These are phyloP conservation scores for Backusella australiensis DNA, from an alignment of 192 early-diverging fungal genomes.

Conservation along the genomic window DNA sequence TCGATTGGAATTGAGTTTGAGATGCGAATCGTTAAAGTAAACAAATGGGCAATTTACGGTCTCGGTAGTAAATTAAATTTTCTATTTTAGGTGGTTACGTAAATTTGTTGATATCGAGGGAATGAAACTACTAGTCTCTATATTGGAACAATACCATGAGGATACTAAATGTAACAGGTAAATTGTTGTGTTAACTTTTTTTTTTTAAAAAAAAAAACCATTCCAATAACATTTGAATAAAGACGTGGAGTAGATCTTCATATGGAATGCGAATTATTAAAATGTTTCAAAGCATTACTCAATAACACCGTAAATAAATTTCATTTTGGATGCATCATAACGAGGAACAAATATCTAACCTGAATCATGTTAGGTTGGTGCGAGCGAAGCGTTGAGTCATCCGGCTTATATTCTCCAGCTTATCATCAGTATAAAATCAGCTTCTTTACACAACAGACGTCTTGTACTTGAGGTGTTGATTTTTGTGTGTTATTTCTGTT, in stretches of 20 bases:
- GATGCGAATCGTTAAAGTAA: constrained; percentile 1
- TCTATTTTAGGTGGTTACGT: neutral
- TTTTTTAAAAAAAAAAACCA: constrained; percentile 7
- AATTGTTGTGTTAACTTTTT: neutral
- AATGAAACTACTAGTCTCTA: neutral
- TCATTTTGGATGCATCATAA: neutral
- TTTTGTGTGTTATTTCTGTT: constrained; percentile 71
- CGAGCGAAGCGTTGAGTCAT: constrained; percentile 67
- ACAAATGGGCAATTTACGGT: constrained; percentile 38
- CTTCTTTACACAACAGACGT: constrained; percentile 64
- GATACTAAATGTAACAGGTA: neutral
- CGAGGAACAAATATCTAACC: neutral
- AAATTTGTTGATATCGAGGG: neutral
- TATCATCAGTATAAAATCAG: constrained; percentile 69
- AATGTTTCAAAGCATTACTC: constrained; percentile 75
- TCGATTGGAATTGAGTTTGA: neutral
- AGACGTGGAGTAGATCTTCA: constrained; percentile 63
- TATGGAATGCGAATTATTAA: constrained; percentile 76
- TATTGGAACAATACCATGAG: neutral
- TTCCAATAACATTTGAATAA: neutral
- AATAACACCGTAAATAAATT: constrained; percentile 48
- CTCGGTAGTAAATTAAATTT: neutral
- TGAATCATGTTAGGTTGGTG: constrained; percentile 58
- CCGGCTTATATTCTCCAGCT: constrained; percentile 68
- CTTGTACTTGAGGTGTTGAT: constrained; percentile 74